Evolutionary conservation across 1,284 basidiomycete genomes (phyloP).

Genomic region (Malassezia globosa): DNA sequence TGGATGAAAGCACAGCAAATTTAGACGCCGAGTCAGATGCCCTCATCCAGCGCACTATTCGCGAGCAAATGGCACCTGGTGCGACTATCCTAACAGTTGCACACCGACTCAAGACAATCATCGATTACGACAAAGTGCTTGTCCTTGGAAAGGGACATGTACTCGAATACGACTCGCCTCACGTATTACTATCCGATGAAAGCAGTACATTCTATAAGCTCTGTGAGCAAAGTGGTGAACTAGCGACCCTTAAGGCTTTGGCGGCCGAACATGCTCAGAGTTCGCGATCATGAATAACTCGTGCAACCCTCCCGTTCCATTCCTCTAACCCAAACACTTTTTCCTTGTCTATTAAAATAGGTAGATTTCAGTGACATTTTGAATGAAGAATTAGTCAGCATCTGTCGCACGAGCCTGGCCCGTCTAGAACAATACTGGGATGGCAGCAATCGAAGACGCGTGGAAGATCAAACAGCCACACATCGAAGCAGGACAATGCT

Average conservation of each 20-base stretch:
- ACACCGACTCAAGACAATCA: slow-evolving; percentile 58
- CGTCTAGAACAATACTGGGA: no score
- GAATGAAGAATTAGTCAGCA: no score
- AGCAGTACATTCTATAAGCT: slow-evolving; percentile 31
- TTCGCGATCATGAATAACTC: not conserved
- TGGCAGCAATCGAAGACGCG: no score
- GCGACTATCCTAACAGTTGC: slow-evolving; percentile 54
- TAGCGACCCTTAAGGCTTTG: slow-evolving; percentile 12
- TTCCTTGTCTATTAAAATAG: no score
- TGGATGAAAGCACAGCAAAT: slow-evolving; percentile 53
- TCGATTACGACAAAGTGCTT: slow-evolving; percentile 53
- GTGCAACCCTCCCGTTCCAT: no score
- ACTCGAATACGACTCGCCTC: slow-evolving; percentile 65
- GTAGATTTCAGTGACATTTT: not conserved
- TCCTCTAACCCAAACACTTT: not conserved
- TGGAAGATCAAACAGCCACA: no score
- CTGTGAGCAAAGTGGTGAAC: slow-evolving; percentile 36
- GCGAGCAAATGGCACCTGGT: slow-evolving; percentile 46
- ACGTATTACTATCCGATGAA: slow-evolving; percentile 51
- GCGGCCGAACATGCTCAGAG: not conserved
- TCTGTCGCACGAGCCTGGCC: no score
- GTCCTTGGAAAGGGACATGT: slow-evolving; percentile 56
- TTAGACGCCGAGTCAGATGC: slow-evolving; percentile 49
- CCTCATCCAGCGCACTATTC: slow-evolving; percentile 51
- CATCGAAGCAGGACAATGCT: no score